Evolutionary conservation across 306 rosid genomes (phyloP), one percentile per base, ranked within the genome.

Genomic region (Gynostemma pentaphyllum): DNA sequence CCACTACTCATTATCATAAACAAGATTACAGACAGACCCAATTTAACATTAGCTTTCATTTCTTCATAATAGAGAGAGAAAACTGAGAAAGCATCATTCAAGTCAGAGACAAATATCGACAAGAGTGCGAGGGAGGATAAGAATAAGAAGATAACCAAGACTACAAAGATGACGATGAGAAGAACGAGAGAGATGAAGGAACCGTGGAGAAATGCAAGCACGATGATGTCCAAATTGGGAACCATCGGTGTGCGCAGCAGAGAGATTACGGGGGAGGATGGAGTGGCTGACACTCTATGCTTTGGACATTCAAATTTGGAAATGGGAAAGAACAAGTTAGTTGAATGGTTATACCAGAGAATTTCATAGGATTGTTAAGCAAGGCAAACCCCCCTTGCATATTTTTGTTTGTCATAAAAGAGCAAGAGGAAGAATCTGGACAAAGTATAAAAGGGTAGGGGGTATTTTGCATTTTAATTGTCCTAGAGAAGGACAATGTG

Each of bases 111-210:
- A 16, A 55, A 29, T 27, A 79, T 47, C 2, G 65, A 54, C 39
- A 76, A 45, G 21, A 74, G 74, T 8, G 74, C 70, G 0, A 63
- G 27, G 49, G 29, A 65, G 66, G 75, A 68, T 7, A 62, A 41
- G 32, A 79, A 48, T 9, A 74, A 62, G 52, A 79, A 54, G 42
- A 21, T 5, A 8, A 69, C 37, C 19, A 69, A 62, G 29, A 68
- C 4, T 30, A 54, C 1, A 5, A 67, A 74, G 62, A 66, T 34
- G 19, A 69, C 15, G 5, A 71, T 9, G 37, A 74, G 68, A 45
- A 82, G 76, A 53, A 66, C n/a, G 63, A 34, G 49, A 37, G 74
- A 70, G 12, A 82, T 68, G 74, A 79, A 67, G 2, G 72, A 54
- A 19, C 75, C 82, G 3, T 79, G 70, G 50, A 82, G 72, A 32